A percentile compares a stretch with the other conserved stretches of the same genome.
Evolutionary conservation across 352 stramenopile genomes (phyloP).

Genomic region (Globisporangium camurandrum): DNA sequence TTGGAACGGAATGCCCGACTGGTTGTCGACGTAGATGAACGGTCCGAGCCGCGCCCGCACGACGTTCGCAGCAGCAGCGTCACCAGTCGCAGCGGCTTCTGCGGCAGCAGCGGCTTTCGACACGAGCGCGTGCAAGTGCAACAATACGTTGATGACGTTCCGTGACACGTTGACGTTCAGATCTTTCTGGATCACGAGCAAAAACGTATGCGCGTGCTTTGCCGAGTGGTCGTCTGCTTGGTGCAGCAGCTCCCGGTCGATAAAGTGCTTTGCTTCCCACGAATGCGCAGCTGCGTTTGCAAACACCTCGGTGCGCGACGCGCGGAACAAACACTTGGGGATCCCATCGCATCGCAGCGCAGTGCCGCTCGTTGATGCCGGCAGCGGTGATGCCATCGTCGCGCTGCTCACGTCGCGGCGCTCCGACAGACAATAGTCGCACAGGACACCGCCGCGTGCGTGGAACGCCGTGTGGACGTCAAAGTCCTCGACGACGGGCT

Average conservation of each 20-base stretch:
- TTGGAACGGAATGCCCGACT: constrained; percentile 78
- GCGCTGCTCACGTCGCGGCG: constrained; percentile 51
- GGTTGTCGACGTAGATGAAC: constrained; percentile 85
- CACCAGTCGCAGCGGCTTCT: constrained; percentile 29
- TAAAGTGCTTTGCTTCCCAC: constrained; percentile 79
- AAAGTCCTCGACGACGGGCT: constrained; percentile 80
- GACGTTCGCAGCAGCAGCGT: constrained; percentile 24
- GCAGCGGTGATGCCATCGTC: too few relatives aligned
- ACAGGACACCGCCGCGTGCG: constrained; percentile 56
- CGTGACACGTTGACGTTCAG: constrained; percentile 79
- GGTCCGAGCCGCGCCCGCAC: constrained; percentile 43
- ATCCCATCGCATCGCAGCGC: constrained; percentile 58
- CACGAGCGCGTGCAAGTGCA: constrained; percentile 70
- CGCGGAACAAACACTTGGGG: constrained; percentile 63
- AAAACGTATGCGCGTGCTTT: constrained; percentile 50
- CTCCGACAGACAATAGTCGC: constrained; percentile 75
- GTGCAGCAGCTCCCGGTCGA: constrained; percentile 68
- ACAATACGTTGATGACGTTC: constrained; percentile 76
- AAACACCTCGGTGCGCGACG: constrained; percentile 58
- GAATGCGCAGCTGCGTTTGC: constrained; percentile 52
- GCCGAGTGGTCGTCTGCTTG: constrained; percentile 48
- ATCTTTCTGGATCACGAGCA: constrained; percentile 72
- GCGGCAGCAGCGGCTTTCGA: constrained; percentile 46
- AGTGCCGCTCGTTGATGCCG: too few relatives aligned
- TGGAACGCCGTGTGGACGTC: constrained; percentile 72